Percentiles rank a stretch among this genome's conserved stretches.
phyloP scores from a whole-genome alignment of 1,284 basidiomycete species.

The Rhodotorula sp. region DNA sequence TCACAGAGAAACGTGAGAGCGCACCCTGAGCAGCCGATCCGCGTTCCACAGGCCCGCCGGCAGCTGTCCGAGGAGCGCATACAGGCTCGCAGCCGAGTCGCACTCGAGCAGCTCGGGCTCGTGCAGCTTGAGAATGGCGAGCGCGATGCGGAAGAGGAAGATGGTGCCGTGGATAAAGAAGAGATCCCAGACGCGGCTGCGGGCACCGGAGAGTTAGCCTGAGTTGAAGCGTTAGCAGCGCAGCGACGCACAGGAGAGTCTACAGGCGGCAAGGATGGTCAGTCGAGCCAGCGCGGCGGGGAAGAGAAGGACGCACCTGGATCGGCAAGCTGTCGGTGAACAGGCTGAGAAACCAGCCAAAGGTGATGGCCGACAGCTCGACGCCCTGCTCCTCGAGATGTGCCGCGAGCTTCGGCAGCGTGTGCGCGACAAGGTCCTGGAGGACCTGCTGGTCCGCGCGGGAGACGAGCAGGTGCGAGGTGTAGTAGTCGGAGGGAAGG shows the following conservation, averaged over 20 bases:
- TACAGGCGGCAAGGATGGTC: conserved; percentile 45
- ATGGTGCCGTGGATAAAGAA: conserved; percentile 91
- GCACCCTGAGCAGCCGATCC: conserved; percentile 81
- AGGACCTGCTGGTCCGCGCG: conserved; percentile 91
- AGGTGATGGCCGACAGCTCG: conserved; percentile 90
- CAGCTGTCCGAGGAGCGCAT: conserved; percentile 78
- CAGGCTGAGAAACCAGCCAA: conserved; percentile 95
- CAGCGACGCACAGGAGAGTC: conserved; percentile 67
- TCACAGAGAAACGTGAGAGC: conserved; percentile 37
- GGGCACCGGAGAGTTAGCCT: not conserved
- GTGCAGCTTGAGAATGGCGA: conserved; percentile 80
- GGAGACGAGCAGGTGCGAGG: conserved; percentile 62
- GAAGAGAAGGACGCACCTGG: conserved; percentile 62
- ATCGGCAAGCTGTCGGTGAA: conserved; percentile 96
- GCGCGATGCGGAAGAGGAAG: conserved; percentile 70
- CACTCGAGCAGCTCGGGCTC: conserved; percentile 79
- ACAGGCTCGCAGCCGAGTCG: conserved; percentile 79
- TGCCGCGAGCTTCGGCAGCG: conserved; percentile 65
- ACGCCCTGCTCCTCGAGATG: conserved; percentile 81
- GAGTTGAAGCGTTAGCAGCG: too few species aligned
- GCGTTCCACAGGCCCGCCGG: conserved; percentile 90
- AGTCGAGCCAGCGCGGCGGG: not conserved
- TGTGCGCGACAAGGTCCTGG: conserved; percentile 77
- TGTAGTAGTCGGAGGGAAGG: conserved; percentile 54
- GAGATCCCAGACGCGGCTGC: conserved; percentile 62